Evolutionary conservation across 352 stramenopile species (phyloP).

Genomic region (Globisporangium megalacanthum): DNA sequence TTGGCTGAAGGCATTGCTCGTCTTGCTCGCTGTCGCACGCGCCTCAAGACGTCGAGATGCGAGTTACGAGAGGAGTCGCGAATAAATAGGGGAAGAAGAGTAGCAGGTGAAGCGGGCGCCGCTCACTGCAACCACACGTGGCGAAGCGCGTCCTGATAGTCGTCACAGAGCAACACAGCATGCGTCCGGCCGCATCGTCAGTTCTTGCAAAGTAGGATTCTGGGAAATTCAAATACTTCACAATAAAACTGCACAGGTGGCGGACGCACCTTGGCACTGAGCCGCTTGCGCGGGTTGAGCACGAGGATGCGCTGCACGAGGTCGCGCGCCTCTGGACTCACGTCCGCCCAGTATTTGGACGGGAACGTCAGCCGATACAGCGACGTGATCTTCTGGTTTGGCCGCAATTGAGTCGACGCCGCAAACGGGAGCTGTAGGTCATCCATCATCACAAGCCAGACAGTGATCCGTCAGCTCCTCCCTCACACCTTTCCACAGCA

Average conservation of each 20-base stretch:
- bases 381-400: constrained; percentile 53
- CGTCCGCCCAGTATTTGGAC: constrained; percentile 64
- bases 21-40: no score
- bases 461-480: no score
- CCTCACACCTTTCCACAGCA: neutral
- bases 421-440: constrained; percentile 48
- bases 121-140: constrained; percentile 3
- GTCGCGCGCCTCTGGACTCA: constrained; percentile 53
- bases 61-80: neutral
- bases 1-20: neutral
- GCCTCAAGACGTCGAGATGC: neutral
- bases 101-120: neutral
- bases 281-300: constrained; percentile 40
- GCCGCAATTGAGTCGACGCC: constrained; percentile 48
- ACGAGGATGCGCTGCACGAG: constrained; percentile 57
- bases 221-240: neutral
- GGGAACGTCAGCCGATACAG: constrained; percentile 71
- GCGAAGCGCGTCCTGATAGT: neutral
- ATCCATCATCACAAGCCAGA: no score
- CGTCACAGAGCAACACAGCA: neutral
- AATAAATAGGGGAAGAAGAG: neutral
- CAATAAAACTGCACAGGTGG: neutral
- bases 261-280: constrained; percentile 27
- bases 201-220: neutral
- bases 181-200: neutral